Evolutionary conservation across 2,329 filamentous ascomycete species (phyloP).

Genomic region (Colletotrichum liaoningense): DNA sequence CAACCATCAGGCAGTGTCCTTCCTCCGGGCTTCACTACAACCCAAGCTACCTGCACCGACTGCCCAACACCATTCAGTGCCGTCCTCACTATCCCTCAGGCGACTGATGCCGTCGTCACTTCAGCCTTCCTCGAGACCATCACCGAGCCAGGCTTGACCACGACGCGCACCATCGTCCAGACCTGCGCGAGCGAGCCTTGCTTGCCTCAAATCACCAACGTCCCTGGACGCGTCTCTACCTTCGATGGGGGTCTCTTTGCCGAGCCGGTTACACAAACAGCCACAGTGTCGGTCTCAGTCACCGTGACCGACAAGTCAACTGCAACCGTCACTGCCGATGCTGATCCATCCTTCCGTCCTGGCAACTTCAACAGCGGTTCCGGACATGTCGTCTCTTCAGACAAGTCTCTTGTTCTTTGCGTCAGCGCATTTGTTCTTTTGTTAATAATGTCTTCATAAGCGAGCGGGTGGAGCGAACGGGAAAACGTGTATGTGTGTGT

Average conservation of each 20-base stretch:
- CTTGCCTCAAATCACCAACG: slow-evolving; percentile 6
- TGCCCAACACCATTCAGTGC: slow-evolving; percentile 25
- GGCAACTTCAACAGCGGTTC: slow-evolving; percentile 25
- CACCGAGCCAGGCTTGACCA: slow-evolving; percentile 9
- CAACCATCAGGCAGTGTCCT: slow-evolving; percentile 16
- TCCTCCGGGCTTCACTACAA: slow-evolving; percentile 27
- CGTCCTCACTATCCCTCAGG: slow-evolving; percentile 20
- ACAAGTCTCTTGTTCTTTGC: slow-evolving; percentile 5
- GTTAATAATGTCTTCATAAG: slow-evolving; percentile 21
- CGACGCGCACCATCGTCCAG: slow-evolving; percentile 16
- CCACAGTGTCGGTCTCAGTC: slow-evolving; percentile 11
- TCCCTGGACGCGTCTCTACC: slow-evolving; percentile 9
- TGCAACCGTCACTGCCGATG: slow-evolving; percentile 16
- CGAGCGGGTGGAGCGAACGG: too few species aligned
- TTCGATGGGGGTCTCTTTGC: slow-evolving; percentile 9
- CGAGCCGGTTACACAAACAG: slow-evolving; percentile 6
- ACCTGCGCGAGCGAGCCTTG: slow-evolving; percentile 15
- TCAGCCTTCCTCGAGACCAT: slow-evolving; percentile 11
- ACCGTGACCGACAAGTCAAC: slow-evolving; percentile 12
- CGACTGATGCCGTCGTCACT: slow-evolving; percentile 20
- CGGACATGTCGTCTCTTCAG: slow-evolving; percentile 17
- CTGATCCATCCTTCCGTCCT: neutral
- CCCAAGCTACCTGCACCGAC: slow-evolving; percentile 21
- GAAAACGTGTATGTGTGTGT: neutral
- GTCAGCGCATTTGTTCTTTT: slow-evolving; percentile 8